Percentiles rank a stretch among this genome's conserved stretches.
These are phyloP conservation scores for Aspergillus sclerotiicarbonarius DNA, from an alignment of 495 filamentous ascomycete species.

Conservation along the genomic window DNA sequence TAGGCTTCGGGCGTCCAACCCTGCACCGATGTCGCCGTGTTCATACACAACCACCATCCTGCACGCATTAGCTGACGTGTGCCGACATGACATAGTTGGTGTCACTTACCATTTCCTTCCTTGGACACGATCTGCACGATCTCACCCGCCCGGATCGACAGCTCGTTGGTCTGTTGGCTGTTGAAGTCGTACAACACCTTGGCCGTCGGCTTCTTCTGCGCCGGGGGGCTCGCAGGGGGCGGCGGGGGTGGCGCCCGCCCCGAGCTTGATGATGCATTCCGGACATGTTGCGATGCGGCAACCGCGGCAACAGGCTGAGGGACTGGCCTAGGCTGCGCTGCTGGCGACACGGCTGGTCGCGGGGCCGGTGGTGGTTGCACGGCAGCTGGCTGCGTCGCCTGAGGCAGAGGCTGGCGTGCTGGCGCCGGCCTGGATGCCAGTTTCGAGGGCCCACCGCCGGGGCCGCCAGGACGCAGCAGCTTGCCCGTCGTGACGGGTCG, in stretches of 20 bases:
- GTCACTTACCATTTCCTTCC: constrained; percentile 77
- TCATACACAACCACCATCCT: constrained; percentile 96
- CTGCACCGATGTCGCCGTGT: constrained; percentile 57
- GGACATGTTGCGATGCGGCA: constrained; percentile 43
- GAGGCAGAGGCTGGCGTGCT: constrained; percentile 41
- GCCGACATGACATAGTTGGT: background rate
- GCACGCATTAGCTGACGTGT: constrained; percentile 22
- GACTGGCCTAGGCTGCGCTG: constrained; percentile 28
- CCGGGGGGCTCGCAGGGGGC: constrained; percentile 62
- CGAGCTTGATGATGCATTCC: constrained; percentile 53
- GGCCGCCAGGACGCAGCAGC: constrained; percentile 85
- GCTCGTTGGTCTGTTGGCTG: constrained; percentile 74
- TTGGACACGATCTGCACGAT: constrained; percentile 83
- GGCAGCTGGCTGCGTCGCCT: constrained; percentile 41
- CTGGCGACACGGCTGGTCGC: constrained; percentile 37
- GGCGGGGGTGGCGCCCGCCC: constrained; percentile 67
- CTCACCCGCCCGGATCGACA: constrained; percentile 73
- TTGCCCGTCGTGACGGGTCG: constrained; percentile 88
- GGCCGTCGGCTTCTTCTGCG: constrained; percentile 70
- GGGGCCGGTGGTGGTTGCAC: constrained; percentile 46
- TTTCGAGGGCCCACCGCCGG: constrained; percentile 75
- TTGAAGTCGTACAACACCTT: constrained; percentile 86
- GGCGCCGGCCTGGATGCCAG: constrained; percentile 53
- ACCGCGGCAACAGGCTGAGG: constrained; percentile 50
- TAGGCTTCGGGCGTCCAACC: constrained; percentile 95